These are phyloP conservation scores for Pseudocercospora cruenta DNA, from an alignment of 2,329 filamentous ascomycete species.

Conservation along the genomic window DNA sequence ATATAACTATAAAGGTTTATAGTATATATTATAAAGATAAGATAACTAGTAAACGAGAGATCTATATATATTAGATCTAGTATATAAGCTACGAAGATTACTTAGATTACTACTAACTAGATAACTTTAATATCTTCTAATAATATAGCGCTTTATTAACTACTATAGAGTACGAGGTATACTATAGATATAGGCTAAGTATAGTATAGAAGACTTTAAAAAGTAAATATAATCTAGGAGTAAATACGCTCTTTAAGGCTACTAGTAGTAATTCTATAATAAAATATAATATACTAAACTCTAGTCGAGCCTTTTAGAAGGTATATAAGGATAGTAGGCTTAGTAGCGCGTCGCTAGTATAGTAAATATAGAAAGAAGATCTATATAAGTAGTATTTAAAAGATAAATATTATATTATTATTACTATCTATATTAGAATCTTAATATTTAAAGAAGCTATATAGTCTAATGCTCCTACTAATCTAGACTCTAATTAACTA, in stretches of 20 bases:
- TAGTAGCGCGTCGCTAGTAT: neutral
- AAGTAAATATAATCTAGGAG: neutral
- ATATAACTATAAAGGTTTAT: no score
- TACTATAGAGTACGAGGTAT: neutral
- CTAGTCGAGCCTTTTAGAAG: neutral
- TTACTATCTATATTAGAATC: neutral
- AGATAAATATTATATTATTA: neutral
- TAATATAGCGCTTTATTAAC: neutral
- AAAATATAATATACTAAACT: neutral
- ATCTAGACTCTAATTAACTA: neutral
- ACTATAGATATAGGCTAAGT: neutral
- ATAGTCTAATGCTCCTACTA: no score
- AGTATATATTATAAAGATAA: no score
- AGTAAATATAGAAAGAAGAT: neutral
- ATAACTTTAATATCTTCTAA: neutral
- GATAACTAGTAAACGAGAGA: no score
- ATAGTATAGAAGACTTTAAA: no score
- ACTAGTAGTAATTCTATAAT: neutral
- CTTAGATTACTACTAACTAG: neutral
- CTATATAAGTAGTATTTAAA: neutral
- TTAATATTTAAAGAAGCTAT: neutral
- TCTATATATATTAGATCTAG: no score
- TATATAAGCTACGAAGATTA: neutral
- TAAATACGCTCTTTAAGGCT: neutral
- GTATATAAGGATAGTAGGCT: neutral